phyloP scores from a whole-genome alignment of 2,329 filamentous ascomycete species.

The Phoma herbarum region DNA sequence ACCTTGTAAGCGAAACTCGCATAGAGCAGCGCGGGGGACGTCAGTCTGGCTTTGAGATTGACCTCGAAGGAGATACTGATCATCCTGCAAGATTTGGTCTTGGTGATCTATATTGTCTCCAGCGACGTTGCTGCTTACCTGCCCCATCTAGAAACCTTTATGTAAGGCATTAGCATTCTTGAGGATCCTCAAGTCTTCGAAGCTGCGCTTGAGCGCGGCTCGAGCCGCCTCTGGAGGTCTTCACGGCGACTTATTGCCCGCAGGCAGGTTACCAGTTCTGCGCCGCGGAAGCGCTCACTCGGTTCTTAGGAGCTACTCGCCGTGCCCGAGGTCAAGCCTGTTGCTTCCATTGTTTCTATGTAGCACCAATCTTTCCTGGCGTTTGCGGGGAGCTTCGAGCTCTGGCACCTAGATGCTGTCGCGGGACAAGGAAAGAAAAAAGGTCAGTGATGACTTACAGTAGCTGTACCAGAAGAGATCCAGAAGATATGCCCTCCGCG shows the following conservation, averaged over 20 bases:
- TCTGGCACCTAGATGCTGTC: background rate
- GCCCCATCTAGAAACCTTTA: background rate
- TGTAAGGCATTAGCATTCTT: background rate
- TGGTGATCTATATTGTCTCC: background rate
- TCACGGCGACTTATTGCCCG: background rate
- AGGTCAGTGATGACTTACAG: background rate
- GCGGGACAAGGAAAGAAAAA: background rate
- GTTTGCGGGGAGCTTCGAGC: background rate
- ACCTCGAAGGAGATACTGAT: background rate
- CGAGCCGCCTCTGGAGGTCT: background rate
- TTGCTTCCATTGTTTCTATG: background rate
- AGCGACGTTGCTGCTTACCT: background rate
- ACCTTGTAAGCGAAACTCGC: background rate
- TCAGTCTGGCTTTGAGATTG: background rate
- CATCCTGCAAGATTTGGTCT: conserved; percentile 8
- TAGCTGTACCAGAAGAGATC: background rate
- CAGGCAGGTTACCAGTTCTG: background rate
- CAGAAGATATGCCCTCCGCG: background rate
- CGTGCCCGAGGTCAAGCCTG: background rate
- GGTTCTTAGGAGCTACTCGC: background rate
- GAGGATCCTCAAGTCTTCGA: background rate
- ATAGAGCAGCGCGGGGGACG: conserved; percentile 1
- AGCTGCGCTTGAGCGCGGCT: background rate
- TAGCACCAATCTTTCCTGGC: background rate
- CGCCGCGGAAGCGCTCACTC: background rate